Conservation (phyloP, 2,329 filamentous ascomycete genomes). For the Erysiphe pulchra region DNA sequence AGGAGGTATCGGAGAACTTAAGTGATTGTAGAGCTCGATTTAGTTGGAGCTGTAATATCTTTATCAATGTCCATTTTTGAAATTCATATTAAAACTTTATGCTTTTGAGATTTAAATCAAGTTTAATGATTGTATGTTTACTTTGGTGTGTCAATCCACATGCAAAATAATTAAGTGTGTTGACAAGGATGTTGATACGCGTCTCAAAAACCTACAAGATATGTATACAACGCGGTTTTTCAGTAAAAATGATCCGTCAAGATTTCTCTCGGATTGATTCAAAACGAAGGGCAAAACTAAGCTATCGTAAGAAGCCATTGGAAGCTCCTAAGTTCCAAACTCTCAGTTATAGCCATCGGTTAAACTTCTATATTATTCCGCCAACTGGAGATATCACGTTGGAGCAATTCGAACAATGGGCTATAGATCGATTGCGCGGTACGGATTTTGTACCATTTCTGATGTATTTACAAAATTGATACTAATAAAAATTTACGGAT, state of each 20-base stretch:
- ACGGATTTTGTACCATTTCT: slow-evolving; percentile 9
- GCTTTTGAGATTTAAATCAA: too few relatives aligned
- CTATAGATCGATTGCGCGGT: slow-evolving; percentile 73
- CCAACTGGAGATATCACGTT: slow-evolving; percentile 87
- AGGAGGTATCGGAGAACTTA: too few relatives aligned
- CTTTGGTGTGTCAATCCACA: too few relatives aligned
- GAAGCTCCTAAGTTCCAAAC: slow-evolving; percentile 51
- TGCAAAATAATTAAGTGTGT: too few relatives aligned
- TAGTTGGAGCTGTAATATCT: too few relatives aligned
- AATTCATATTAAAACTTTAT: too few relatives aligned
- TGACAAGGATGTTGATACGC: too few relatives aligned
- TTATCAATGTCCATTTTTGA: too few relatives aligned
- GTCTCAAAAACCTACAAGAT: too few relatives aligned
- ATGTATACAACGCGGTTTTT: too few relatives aligned
- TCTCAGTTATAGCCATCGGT: slow-evolving; percentile 53
- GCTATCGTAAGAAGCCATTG: slow-evolving; percentile 72
- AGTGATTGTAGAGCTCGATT: too few relatives aligned
- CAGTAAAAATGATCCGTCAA: slow-evolving; percentile 11
- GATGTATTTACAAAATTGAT: neutral
- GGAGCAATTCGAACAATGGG: slow-evolving; percentile 97
- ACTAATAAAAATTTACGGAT: slow-evolving; percentile 9
- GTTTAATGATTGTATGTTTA: too few relatives aligned
- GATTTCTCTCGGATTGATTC: slow-evolving; percentile 15
- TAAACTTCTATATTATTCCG: slow-evolving; percentile 77
- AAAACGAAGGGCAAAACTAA: slow-evolving; percentile 53